Evolutionary conservation across 176 grass and related monocot genomes (phyloP).

Genomic region (Carex scoparia): DNA sequence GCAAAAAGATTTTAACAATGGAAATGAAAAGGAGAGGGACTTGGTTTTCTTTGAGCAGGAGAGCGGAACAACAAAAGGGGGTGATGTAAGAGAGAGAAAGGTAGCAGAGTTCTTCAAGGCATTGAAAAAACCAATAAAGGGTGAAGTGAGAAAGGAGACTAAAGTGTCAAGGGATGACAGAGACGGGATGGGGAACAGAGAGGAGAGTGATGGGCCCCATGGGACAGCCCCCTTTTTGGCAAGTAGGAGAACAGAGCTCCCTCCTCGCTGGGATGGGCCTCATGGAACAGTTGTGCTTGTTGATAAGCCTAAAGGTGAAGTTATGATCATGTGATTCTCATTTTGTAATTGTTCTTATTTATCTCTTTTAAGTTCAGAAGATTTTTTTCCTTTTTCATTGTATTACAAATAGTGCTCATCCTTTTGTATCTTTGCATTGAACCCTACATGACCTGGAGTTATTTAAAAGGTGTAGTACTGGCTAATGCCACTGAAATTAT

Average conservation of each 20-base stretch:
- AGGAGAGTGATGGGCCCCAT: slow-evolving; percentile 7
- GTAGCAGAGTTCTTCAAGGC: slow-evolving; percentile 92
- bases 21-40: slow-evolving; percentile 35
- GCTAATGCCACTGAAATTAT: neutral
- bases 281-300: slow-evolving; percentile 74
- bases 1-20: neutral
- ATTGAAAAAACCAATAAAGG: slow-evolving; percentile 48
- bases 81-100: slow-evolving; percentile 71
- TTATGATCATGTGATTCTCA: neutral
- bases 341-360: neutral
- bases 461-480: neutral
- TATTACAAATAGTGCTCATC: slow-evolving; percentile 3
- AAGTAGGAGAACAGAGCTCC: slow-evolving; percentile 64
- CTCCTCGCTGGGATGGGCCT: slow-evolving; percentile 79
- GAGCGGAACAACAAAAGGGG: slow-evolving; percentile 19
- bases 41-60: slow-evolving; percentile 77
- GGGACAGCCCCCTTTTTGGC: slow-evolving; percentile 48
- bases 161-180: slow-evolving; percentile 9
- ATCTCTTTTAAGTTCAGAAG: neutral
- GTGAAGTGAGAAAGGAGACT: neutral
- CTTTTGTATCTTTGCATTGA: slow-evolving; percentile 6
- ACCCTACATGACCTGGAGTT: neutral
- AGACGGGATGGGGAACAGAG: slow-evolving; percentile 1
- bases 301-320: slow-evolving; percentile 94
- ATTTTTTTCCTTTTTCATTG: neutral